Evolutionary conservation across 1,139 yeast genomes (phyloP).

Genomic region (Ashbya aceris): DNA sequence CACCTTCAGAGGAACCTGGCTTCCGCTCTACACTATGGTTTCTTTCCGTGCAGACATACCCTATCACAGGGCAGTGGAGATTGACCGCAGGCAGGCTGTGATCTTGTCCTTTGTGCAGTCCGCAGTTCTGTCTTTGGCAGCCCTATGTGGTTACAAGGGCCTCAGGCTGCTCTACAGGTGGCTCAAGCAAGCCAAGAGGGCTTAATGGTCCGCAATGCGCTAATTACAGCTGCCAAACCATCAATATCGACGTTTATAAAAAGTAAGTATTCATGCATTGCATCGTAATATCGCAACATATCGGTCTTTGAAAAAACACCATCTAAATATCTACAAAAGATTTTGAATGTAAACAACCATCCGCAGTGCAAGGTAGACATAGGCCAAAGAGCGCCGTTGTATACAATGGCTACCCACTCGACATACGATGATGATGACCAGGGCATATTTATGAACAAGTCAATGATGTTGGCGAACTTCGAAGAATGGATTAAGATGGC

Average conservation of each 20-base stretch:
- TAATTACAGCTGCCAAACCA: no score
- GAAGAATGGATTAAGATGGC: constrained; percentile 88
- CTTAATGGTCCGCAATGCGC: no score
- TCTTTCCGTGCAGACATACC: constrained; percentile 78
- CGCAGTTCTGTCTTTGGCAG: constrained; percentile 3
- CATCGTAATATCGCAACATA: no score
- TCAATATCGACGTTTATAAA: no score
- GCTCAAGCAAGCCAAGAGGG: background rate
- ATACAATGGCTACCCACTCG: constrained; percentile 15
- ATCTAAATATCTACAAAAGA: no score
- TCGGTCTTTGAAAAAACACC: no score
- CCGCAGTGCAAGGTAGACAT: no score
- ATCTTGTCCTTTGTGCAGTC: constrained; percentile 27
- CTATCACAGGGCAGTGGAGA: constrained; percentile 61
- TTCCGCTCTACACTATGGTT: constrained; percentile 87
- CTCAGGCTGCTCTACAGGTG: background rate
- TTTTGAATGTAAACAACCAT: no score
- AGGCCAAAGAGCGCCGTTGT: no score
- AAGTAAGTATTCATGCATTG: no score
- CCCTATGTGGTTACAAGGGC: background rate
- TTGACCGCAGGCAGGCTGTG: constrained; percentile 41
- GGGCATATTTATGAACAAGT: constrained; percentile 28
- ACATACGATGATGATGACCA: constrained; percentile 22
- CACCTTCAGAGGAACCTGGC: constrained; percentile 52
- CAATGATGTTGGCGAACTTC: constrained; percentile 53